Evolutionary conservation across 352 stramenopile genomes (phyloP), one percentile per base, ranked within the genome.

Genomic region (Pythium periplocum): DNA sequence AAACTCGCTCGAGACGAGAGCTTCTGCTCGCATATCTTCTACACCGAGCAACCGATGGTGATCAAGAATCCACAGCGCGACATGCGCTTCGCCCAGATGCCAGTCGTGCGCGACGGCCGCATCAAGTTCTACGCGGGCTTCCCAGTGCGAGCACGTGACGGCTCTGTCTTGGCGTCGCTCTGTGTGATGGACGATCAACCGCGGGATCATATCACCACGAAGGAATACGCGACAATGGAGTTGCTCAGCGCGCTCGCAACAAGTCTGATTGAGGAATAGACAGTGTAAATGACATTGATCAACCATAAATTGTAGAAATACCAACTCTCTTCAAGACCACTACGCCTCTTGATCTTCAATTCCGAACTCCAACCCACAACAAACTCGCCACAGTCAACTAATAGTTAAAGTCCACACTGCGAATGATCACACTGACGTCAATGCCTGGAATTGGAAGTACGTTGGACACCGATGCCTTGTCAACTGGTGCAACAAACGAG

Each of bases 211-310:
- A 79, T 88, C 56, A 75, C 73, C 10, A 82, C 71, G 34, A 81
- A 81, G 54, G 73, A 88, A 51, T 88, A 86, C 54, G 73, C 78
- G 30, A 88, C 78, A 12, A 88, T 86, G 78, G 65, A 86, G 41
- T 62, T 64, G 59, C 67, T 87, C 11, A 59, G 61, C 38, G 73
- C 81, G 50, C 62, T 87, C 32, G 73, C 73, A 2, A 67, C 66
- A 3, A 71, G 84, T 9, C 66, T 88, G 5, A 51, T 75, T 30
- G 36, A 60, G 37, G 49, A 53, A 26, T 26, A 26, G 17, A 26
- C 17, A 26, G 17, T 26, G 17, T 26, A 26, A 26, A 26, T 26
- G 17, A 26, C 17, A 26, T 26, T 26, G 17, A 26, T 26, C 17
- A 26, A 26, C 17, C 17, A 26, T 26, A 26, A 26, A 26, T 26